Evolutionary conservation across 257 asterid genomes (phyloP).

Genomic region (Catharanthus roseus): DNA sequence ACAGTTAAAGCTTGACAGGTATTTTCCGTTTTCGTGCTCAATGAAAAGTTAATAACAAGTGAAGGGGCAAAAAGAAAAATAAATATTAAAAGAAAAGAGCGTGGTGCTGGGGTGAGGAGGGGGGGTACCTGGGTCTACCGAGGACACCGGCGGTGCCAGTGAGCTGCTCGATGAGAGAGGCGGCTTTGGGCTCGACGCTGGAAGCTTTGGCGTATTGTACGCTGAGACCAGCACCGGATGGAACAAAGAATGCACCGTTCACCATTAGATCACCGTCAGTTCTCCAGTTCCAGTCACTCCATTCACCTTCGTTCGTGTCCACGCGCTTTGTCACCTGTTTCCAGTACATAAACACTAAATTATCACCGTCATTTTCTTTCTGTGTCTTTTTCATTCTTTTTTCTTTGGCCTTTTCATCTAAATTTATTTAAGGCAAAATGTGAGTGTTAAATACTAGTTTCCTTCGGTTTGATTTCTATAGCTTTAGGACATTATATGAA

Average conservation of each 20-base stretch:
- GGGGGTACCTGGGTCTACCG: conserved; percentile 28
- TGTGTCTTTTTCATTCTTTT: too few species aligned
- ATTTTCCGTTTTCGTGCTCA: conserved; percentile 11
- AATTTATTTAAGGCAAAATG: too few species aligned
- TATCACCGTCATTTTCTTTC: too few species aligned
- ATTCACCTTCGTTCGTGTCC: conserved; percentile 50
- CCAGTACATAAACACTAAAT: neutral
- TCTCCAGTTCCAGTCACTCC: conserved; percentile 90
- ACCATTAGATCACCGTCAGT: conserved; percentile 68
- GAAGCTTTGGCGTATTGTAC: conserved; percentile 40
- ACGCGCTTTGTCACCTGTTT: conserved; percentile 73
- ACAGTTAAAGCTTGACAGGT: conserved; percentile 11
- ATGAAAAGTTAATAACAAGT: neutral
- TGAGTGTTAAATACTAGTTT: too few species aligned
- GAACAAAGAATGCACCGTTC: conserved; percentile 86
- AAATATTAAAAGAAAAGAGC: neutral
- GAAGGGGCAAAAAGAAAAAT: too few species aligned
- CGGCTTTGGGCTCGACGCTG: conserved; percentile 34
- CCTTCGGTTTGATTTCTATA: too few species aligned
- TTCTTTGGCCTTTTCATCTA: too few species aligned
- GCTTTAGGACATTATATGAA: too few species aligned
- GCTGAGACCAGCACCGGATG: conserved; percentile 63
- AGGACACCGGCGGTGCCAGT: conserved; percentile 29
- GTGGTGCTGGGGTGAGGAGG: neutral
- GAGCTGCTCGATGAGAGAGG: conserved; percentile 27